Conservation (phyloP, 306 rosid species). For the Senna siamea region DNA sequence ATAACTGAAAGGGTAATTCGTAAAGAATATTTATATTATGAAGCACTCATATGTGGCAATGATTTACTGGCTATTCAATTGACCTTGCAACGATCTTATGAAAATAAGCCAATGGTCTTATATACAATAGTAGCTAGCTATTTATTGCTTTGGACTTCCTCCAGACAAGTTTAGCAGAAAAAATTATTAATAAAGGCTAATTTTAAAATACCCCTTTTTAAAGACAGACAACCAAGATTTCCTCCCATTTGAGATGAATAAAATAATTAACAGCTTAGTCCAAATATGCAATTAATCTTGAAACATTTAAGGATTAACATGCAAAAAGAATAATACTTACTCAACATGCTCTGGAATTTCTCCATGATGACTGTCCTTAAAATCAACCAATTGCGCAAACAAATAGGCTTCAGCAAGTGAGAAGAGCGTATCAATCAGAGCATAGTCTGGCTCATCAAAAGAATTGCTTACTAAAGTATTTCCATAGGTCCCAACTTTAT, state of each 20-base stretch:
- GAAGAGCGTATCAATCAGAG: constrained; percentile 91
- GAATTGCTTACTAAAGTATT: constrained; percentile 86
- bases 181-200: background rate
- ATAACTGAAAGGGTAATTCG: constrained; percentile 58
- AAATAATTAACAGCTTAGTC: constrained; percentile 5
- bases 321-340: constrained; percentile 58
- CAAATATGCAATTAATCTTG: background rate
- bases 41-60: background rate
- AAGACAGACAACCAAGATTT: background rate
- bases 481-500: constrained; percentile 88
- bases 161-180: constrained; percentile 17
- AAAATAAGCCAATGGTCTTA: background rate
- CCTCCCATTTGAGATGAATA: background rate
- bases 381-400: constrained; percentile 94
- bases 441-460: constrained; percentile 95
- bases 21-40: constrained; percentile 15
- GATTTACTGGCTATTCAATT: constrained; percentile 27
- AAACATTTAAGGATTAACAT: constrained; percentile 12
- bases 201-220: background rate
- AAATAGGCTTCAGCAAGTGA: constrained; percentile 96
- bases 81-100: background rate
- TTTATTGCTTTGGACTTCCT: constrained; percentile 1
- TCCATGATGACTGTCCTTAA: constrained; percentile 68
- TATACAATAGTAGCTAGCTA: background rate
- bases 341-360: constrained; percentile 62